phyloP scores from a whole-genome alignment of 441 rosid species.

The Populus tomentosa region DNA sequence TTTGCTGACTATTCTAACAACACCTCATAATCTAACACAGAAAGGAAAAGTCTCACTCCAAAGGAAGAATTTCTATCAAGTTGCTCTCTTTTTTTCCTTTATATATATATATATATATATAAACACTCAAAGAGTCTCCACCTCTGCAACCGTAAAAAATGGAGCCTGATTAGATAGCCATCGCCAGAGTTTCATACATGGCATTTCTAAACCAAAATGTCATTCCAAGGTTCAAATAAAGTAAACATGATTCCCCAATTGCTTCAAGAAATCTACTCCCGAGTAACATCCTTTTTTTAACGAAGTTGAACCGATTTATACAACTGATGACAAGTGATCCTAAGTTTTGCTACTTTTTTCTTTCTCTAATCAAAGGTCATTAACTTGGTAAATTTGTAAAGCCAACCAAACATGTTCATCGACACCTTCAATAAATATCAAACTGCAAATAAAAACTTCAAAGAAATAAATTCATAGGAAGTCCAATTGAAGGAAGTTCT shows the following conservation, averaged over 20 bases:
- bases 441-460: not conserved
- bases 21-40: not conserved
- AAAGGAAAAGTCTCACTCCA: not conserved
- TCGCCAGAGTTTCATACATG: not conserved
- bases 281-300: not conserved
- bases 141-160: not conserved
- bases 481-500: conserved; percentile 11
- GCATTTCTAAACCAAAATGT: not conserved
- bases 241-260: not conserved
- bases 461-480: not conserved
- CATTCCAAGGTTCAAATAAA: not conserved
- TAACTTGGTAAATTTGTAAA: too few relatives aligned
- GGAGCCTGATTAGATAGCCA: not conserved
- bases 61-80: not conserved
- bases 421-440: not conserved
- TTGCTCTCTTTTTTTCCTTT: too few relatives aligned
- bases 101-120: too few relatives aligned
- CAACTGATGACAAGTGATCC: not conserved
- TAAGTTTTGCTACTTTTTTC: not conserved
- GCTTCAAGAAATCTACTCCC: not conserved
- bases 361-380: not conserved
- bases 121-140: too few relatives aligned
- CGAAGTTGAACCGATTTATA: not conserved
- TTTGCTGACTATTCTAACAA: not conserved
- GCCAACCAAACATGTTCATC: not conserved